Percentiles rank a stretch among this genome's conserved stretches.
Evolutionary conservation across 2,329 filamentous ascomycete genomes (phyloP).

Genomic region (Chalaropsis ovoidea): DNA sequence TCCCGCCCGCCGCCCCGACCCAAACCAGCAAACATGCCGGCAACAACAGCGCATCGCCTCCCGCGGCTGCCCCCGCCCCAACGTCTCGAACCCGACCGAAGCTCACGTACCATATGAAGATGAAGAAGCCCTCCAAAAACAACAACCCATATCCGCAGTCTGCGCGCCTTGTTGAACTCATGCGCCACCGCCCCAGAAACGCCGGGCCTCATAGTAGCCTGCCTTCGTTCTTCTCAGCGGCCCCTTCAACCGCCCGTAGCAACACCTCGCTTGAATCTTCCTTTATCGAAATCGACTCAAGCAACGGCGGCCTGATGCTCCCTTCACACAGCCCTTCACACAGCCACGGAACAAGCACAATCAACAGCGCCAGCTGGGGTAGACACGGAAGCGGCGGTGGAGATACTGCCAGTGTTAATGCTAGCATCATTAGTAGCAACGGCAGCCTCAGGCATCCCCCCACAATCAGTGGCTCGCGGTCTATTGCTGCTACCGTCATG

Average conservation of each 20-base stretch:
- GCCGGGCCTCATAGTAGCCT: slow-evolving; percentile 22
- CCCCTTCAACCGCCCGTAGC: slow-evolving; percentile 20
- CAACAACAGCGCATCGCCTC: neutral
- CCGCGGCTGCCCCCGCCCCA: neutral
- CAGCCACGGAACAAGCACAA: slow-evolving; percentile 36
- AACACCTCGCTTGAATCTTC: slow-evolving; percentile 21
- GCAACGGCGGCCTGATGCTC: slow-evolving; percentile 26
- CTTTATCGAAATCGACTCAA: slow-evolving; percentile 23
- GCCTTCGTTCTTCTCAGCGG: slow-evolving; percentile 22
- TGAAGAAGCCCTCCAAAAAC: slow-evolving; percentile 42
- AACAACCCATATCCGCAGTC: slow-evolving; percentile 93
- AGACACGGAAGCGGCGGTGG: slow-evolving; percentile 36
- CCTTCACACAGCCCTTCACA: slow-evolving; percentile 29
- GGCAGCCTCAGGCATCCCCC: slow-evolving; percentile 38
- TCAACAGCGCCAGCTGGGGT: slow-evolving; percentile 49
- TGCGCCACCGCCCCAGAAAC: slow-evolving; percentile 19
- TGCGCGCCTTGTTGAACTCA: slow-evolving; percentile 40
- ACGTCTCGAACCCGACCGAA: slow-evolving; percentile 19
- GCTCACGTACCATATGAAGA: slow-evolving; percentile 24
- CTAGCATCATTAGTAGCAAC: slow-evolving; percentile 23
- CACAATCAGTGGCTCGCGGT: slow-evolving; percentile 49
- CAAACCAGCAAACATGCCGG: slow-evolving; percentile 14
- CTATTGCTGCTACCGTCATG: slow-evolving; percentile 68
- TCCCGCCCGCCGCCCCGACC: neutral
- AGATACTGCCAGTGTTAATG: slow-evolving; percentile 22